Evolutionary conservation across 1,284 basidiomycete species (phyloP), one percentile per base, ranked within the genome.

Genomic region (Trichosporon coremiiforme): DNA sequence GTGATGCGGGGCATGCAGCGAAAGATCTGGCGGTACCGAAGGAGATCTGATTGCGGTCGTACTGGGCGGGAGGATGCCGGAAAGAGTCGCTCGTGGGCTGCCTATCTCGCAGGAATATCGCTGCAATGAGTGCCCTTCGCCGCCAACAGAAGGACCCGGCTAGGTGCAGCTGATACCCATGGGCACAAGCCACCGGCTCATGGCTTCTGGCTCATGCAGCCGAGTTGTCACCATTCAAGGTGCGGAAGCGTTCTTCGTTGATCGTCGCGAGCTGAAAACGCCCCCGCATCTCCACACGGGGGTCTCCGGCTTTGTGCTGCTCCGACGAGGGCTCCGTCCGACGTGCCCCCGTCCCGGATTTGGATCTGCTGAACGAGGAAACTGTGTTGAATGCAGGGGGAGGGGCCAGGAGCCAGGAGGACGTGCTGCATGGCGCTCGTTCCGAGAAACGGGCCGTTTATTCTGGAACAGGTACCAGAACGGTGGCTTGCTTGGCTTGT

Each of bases 381-480:
- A 12, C 41, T 3, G 17, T 53, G 47, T 53, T n/a, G n/a, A 53
- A 53, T 53, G 47, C n/a, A 20, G 8, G 20, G n/a, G 47, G n/a
- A 22, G 5, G 47, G n/a, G n/a, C 33, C 4, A 33, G 33, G n/a
- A n/a, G 33, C 33, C 8, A 4, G 33, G 33, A 33, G 33, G 33
- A 8, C 8, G 33, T 47, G 45, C 20, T 9, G n/a, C 47, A 22
- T 53, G 47, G n/a, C 20, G 31, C 29, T 25, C 41, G 17, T 45
- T 45, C 41, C 29, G 57, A 60, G 29, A 60, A 60, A n/a, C 29
- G 57, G 57, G 57, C 57, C 57, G 57, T 33, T 60, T 60, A 60
- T n/a, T n/a, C 4, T 25, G 29, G 29, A 13, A 17, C 29, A 33
- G 57, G 29, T 8, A 22, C 47, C 20, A 22, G 17, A 12, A 53